Base-by-base conservation (phyloP, 768 basidiomycete genomes). In the Lentinula guzmanii region DNA sequence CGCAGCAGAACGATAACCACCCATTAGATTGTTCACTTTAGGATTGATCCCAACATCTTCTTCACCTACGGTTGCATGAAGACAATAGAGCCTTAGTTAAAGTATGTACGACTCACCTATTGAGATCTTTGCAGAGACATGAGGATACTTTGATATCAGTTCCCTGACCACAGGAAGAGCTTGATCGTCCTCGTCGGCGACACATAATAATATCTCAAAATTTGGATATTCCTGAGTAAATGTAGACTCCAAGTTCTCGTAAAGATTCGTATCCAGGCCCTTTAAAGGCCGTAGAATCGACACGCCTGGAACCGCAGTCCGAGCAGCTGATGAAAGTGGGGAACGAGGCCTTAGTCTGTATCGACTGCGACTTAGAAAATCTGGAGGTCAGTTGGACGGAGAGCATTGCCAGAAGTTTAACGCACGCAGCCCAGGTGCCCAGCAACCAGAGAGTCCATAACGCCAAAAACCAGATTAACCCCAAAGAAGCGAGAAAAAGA, bases 11-110 rank as follows among this genome's bases (percentile, higher is more conserved):
- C 80, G 79, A 71, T 95, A 98, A 13, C 95, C 83, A 37, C 86
- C 86, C 64, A 95, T 81, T 52, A 99, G 87, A 73, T 98, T 98
- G 77, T 98, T 98, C 67, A 98, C 89, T 79, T 98, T 98, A 0
- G 97, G 97, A 67, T 99, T 99, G 31, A 93, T 86, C 5, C 96
- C 95, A 18, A 96, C 89, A 51, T 82, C 71, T 63, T 91, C 86
- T 68, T 92, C 88, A 52, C 93, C 94, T 94, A 50, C 39, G 35
- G 45, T 18, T 45, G 61, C 16, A 51, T 61, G 34, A 59, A 45
- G 7, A 45, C 34, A 60, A 46, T 24, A 39, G 43, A 63, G 5
- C 5, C 39, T 28, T 34, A 24, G 9, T 46, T 43, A 52, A 28
- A 37, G 53, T 0, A 24, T 52, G 28, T 11, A 52, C 28, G 8